Evolutionary conservation across 2,329 filamentous ascomycete genomes (phyloP), one percentile per base, ranked within the genome.

Genomic region (Dactylellina haptotyla): DNA sequence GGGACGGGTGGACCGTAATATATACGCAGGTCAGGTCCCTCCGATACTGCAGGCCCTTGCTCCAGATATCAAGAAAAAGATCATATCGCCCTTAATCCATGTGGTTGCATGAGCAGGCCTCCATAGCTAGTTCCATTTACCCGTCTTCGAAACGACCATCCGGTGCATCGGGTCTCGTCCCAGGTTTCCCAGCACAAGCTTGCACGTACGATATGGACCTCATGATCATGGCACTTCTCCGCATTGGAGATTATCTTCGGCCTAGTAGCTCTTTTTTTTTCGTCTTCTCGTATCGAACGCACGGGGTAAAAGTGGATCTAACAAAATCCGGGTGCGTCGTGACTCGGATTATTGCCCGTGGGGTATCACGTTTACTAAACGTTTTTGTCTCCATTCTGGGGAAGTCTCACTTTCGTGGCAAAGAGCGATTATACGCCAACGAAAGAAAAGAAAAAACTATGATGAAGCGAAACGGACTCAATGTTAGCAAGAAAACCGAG

Each of bases 111-210:
- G 28, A 34, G 14, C 59, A 37, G 18, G 46, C 46, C n/a, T 45
- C 23, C 32, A 53, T 41, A n/a, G 43, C 34, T 39, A 18, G 41
- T 34, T 64, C 45, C 66, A 71, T 71, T 71, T 71, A 71, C 58
- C 66, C 66, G 66, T 58, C 28, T 26, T 71, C 58, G 66, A 71
- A 71, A 71, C 57, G 66, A 71, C 43, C 34, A 71, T 71, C 58
- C 58, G 58, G 14, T 34, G 6, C 14, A 18, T 58, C 56, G 64
- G 64, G 58, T 64, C 41, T 18, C 12, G n/a, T 45, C 50, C 58
- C 51, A 46, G 41, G 5, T 51, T 39, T 39, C 46, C 23, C 51
- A 25, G 1, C 28, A 41, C n/a, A n/a, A n/a, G n/a, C n/a, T n/a
- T n/a, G n/a, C 8, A 5, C 16, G 41, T 18, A 32, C 26, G 28